phyloP scores from a whole-genome alignment of 2,329 filamentous ascomycete species.

The Sarocladiaceae sp. region DNA sequence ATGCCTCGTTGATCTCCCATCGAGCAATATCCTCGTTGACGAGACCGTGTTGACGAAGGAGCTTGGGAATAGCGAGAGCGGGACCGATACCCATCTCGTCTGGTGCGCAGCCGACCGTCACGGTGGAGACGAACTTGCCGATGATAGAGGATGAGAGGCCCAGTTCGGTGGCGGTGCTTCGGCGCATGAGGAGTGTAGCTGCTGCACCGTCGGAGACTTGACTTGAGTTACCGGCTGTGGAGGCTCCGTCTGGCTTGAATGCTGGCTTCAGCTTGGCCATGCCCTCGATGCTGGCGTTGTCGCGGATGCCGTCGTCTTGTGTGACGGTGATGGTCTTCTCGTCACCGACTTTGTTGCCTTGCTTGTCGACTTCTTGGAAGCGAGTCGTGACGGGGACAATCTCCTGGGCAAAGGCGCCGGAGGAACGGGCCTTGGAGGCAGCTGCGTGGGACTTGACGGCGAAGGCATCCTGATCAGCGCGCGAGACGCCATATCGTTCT shows the following conservation, averaged over 20 bases:
- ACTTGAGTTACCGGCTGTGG: constrained; percentile 80
- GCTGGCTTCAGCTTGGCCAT: constrained; percentile 80
- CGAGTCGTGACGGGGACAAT: constrained; percentile 75
- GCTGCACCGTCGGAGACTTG: constrained; percentile 89
- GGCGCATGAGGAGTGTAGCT: constrained; percentile 76
- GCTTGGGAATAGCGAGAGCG: constrained; percentile 77
- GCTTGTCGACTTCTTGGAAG: constrained; percentile 61
- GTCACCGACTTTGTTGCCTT: constrained; percentile 49
- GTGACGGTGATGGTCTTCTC: constrained; percentile 62
- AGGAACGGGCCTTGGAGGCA: constrained; percentile 64
- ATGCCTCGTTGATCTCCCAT: constrained; percentile 93
- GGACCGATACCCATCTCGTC: constrained; percentile 96
- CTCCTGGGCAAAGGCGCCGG: constrained; percentile 70
- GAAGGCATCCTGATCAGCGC: constrained; percentile 79
- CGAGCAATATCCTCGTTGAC: constrained; percentile 66
- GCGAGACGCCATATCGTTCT: constrained; percentile 64
- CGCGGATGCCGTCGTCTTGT: constrained; percentile 79
- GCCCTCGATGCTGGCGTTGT: constrained; percentile 62
- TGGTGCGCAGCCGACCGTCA: constrained; percentile 73
- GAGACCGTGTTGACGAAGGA: constrained; percentile 67
- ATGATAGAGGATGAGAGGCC: constrained; percentile 68
- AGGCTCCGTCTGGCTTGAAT: constrained; percentile 69
- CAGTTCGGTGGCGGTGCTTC: constrained; percentile 71
- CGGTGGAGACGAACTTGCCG: constrained; percentile 76
- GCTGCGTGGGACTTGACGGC: constrained; percentile 70